phyloP scores from a whole-genome alignment of 192 early-diverging fungal genomes.

The Obelidium mucronatum region DNA sequence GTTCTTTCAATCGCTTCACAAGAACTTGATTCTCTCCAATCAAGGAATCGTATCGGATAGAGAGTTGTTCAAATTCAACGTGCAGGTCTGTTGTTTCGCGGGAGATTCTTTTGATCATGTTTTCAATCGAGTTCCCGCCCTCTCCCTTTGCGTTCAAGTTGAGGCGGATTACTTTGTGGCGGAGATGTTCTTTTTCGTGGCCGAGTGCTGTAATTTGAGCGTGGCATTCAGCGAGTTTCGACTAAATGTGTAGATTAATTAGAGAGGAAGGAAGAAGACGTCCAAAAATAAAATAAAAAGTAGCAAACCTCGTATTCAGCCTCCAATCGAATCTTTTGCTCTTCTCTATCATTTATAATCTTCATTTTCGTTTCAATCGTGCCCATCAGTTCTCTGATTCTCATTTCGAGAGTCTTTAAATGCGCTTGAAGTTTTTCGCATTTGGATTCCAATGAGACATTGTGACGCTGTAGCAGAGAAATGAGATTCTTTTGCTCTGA shows the following conservation, averaged over 20 bases:
- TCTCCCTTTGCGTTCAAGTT: conserved; percentile 67
- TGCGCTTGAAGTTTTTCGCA: conserved; percentile 66
- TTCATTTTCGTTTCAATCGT: conserved; percentile 64
- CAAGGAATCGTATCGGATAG: conserved; percentile 51
- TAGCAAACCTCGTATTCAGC: conserved; percentile 49
- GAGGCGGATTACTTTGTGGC: conserved; percentile 70
- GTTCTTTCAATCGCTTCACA: conserved; percentile 54
- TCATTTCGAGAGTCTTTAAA: conserved; percentile 61
- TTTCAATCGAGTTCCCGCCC: conserved; percentile 67
- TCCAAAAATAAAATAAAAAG: too few species aligned
- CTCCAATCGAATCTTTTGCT: conserved; percentile 46
- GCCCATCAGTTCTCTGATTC: conserved; percentile 59
- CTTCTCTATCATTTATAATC: conserved; percentile 57
- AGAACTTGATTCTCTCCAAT: conserved; percentile 51
- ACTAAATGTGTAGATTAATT: too few species aligned
- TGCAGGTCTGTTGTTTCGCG: conserved; percentile 60
- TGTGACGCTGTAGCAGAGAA: conserved; percentile 65
- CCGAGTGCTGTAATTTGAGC: conserved; percentile 49
- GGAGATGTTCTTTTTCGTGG: conserved; percentile 67
- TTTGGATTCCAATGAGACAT: conserved; percentile 62
- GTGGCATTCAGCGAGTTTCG: conserved; percentile 43
- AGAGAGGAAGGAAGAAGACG: too few species aligned
- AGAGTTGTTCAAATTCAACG: conserved; percentile 58
- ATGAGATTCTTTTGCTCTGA: conserved; percentile 64
- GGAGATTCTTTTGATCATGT: conserved; percentile 67